Evolutionary conservation across 1,284 basidiomycete species (phyloP).

Genomic region (Coniferiporia weirii): DNA sequence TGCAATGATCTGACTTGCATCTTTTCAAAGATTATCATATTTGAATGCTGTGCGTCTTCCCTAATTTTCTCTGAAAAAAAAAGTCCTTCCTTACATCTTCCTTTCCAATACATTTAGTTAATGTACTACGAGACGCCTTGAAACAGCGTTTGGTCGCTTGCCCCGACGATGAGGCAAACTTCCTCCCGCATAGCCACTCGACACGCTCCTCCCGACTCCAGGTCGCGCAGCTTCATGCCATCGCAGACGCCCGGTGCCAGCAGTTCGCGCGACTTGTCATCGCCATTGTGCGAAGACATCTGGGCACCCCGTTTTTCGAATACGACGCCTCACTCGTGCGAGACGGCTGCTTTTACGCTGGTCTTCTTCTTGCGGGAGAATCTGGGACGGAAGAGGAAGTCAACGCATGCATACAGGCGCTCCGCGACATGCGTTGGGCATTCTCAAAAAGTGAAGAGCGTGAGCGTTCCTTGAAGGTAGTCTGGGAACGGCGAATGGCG

Average conservation of each 20-base stretch:
- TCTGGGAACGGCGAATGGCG: conserved; percentile 46
- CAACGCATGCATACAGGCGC: conserved; percentile 61
- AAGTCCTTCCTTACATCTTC: background rate
- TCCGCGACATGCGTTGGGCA: conserved; percentile 76
- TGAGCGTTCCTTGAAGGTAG: conserved; percentile 52
- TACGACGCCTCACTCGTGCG: conserved; percentile 46
- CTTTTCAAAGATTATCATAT: conserved; percentile 57
- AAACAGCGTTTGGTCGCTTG: conserved; percentile 44
- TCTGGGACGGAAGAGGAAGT: conserved; percentile 63
- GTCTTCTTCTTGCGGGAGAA: conserved; percentile 36
- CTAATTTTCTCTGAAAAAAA: conserved; percentile 9
- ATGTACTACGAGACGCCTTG: conserved; percentile 58
- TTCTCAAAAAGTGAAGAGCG: conserved; percentile 71
- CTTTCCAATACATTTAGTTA: conserved; percentile 37
- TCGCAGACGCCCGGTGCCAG: conserved; percentile 50
- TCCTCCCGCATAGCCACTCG: conserved; percentile 21
- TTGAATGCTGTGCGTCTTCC: conserved; percentile 63
- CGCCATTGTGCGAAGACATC: conserved; percentile 54
- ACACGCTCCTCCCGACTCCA: conserved; percentile 31
- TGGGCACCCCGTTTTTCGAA: conserved; percentile 60
- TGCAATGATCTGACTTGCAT: too few species aligned
- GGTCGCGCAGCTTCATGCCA: conserved; percentile 41
- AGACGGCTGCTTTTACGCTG: conserved; percentile 34
- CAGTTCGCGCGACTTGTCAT: conserved; percentile 55
- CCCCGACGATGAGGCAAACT: conserved; percentile 23